Base-by-base conservation (phyloP, 768 basidiomycete genomes). In the Russula foetens region DNA sequence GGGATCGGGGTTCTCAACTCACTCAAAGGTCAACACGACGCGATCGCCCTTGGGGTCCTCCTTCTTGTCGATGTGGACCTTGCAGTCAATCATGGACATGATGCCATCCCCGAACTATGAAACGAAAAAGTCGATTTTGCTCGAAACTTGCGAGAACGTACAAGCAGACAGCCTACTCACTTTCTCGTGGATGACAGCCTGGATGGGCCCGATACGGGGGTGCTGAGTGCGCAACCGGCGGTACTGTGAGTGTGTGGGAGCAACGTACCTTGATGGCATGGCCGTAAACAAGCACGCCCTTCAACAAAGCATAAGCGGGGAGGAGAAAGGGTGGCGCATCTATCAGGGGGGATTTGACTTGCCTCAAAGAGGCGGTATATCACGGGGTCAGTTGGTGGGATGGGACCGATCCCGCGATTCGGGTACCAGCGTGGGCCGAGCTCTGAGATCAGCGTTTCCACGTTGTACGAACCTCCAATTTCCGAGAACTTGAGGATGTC, bases 61-160 rank as follows among this genome's bases (percentile, higher is more conserved):
- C 70, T 91, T 90, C 74, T 77, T 82, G 62, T 81, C 76, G 47
- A 91, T 75, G 49, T 76, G 77, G 62, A 91, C 78, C 65, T 81
- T 84, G 72, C 89, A 91, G 70, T 92, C 89, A 59, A 91, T 90
- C 86, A 91, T 88, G 21, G 86, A 88, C 88, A 91, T 90, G 62
- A 92, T 91, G 5, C 90, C 89, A 67, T 92, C 90, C 6, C 90
- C 90, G 63, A 90, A 91, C 86, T 88, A 52, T 24, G 14, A 21
- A 35, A 38, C 11, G 11, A 33, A 29, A n/a, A 12, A 53, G 1
- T 14, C 19, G 23, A 49, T 35, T 5, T 35, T 35, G 35, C 3
- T 60, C 21, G 52, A 14, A 35, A 14, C 7, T n/a, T 15, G 31
- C 29, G 35, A 41, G 43, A 6, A 19, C 11, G 19, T 24, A 41